These are phyloP conservation scores for Scleroderma bovista DNA, from an alignment of 768 basidiomycete species.

Conservation along the genomic window DNA sequence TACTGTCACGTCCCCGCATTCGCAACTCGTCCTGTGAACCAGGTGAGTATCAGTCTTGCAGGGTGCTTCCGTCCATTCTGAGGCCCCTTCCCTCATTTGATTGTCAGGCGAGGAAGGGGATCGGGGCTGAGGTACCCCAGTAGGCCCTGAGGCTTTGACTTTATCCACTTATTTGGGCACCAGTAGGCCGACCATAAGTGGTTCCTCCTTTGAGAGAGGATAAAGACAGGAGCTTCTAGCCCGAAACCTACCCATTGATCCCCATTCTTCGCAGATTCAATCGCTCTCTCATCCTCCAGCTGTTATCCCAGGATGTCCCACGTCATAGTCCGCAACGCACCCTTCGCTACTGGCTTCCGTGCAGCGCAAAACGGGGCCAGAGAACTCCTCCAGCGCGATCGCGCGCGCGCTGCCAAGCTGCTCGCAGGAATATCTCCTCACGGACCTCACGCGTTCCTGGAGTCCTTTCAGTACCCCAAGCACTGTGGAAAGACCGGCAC, in stretches of 20 bases:
- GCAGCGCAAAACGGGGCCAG: slow-evolving; percentile 32
- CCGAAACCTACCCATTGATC: background rate
- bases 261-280: too few relatives aligned
- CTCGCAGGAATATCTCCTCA: slow-evolving; percentile 50
- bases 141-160: too few relatives aligned
- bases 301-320: slow-evolving; percentile 30
- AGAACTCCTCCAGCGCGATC: slow-evolving; percentile 49
- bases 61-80: too few relatives aligned
- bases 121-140: too few relatives aligned
- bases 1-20: too few relatives aligned
- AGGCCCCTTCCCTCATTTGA: too few relatives aligned
- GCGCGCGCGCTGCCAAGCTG: slow-evolving; percentile 50
- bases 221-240: background rate
- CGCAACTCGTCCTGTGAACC: too few relatives aligned
- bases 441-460: slow-evolving; percentile 38
- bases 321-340: slow-evolving; percentile 33
- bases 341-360: slow-evolving; percentile 42
- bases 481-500: slow-evolving; percentile 1
- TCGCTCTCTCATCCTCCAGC: background rate
- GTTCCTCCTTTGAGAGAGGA: background rate
- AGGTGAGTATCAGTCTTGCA: too few relatives aligned
- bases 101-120: too few relatives aligned
- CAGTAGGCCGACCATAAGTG: too few relatives aligned
- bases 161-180: too few relatives aligned
- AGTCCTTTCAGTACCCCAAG: slow-evolving; percentile 15